These are phyloP conservation scores for Cyberlindnera japonica DNA, from an alignment of 805 yeast genomes.

Conservation along the genomic window DNA sequence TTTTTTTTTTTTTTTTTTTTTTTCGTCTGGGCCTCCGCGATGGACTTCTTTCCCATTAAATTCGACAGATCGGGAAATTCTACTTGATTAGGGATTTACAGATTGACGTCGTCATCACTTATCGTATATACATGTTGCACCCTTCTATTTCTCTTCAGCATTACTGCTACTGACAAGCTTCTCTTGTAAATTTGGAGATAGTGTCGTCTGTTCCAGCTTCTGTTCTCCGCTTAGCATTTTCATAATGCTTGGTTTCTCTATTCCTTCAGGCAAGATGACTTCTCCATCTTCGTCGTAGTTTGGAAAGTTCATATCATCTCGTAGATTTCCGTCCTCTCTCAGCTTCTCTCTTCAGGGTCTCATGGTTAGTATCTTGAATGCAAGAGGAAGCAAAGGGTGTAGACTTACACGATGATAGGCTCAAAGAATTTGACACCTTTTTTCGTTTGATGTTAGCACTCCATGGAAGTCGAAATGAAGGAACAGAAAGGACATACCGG, in stretches of 20 bases:
- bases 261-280: constrained; percentile 25
- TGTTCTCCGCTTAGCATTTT: constrained; percentile 13
- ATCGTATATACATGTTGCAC: too few species aligned
- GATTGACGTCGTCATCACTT: too few species aligned
- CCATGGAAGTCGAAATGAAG: too few species aligned
- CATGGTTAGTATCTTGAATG: constrained; percentile 8
- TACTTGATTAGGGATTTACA: too few species aligned
- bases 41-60: constrained; percentile 72
- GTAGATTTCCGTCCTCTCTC: constrained; percentile 59
- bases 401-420: constrained; percentile 64
- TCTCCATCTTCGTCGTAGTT: constrained; percentile 46
- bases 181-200: constrained; percentile 9
- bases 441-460: too few species aligned
- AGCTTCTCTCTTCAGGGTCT: constrained; percentile 55
- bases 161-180: constrained; percentile 2
- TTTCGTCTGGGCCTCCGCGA: too few species aligned
- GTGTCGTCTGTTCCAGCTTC: constrained; percentile 13
- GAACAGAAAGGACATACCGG: constrained; percentile 30
- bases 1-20: too few species aligned
- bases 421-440: constrained; percentile 64
- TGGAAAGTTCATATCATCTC: constrained; percentile 57
- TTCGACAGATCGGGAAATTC: too few species aligned
- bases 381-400: not conserved
- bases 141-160: not conserved
- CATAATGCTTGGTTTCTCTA: constrained; percentile 13